Percentiles rank a stretch among this genome's conserved stretches.
Conservation (phyloP, 768 basidiomycete genomes). For the Lactarius quietus region DNA sequence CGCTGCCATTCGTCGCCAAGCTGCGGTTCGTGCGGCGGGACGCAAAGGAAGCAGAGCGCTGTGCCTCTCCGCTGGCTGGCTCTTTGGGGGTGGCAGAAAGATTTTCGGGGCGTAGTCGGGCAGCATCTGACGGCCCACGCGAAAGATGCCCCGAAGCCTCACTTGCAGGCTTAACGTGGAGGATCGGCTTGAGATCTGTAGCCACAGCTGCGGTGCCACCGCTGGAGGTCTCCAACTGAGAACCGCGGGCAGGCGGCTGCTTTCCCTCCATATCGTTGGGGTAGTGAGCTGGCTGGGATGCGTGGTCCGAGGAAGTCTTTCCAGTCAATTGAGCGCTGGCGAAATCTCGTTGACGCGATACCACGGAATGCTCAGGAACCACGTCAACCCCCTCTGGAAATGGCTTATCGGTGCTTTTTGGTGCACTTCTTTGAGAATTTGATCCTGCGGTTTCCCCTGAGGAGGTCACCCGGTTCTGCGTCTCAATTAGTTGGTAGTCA, state of each 20-base stretch:
- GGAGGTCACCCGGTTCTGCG: not conserved
- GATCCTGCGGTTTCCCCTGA: not conserved
- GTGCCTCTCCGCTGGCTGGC: not conserved
- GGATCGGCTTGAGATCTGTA: not conserved
- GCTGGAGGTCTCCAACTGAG: not conserved
- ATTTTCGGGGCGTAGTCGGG: not conserved
- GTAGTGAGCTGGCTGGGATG: not conserved
- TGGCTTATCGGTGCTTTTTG: not conserved
- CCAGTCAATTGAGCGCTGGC: not conserved
- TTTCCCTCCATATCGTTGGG: not conserved
- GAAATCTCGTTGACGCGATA: not conserved
- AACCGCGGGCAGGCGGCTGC: not conserved
- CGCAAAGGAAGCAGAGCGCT: not conserved
- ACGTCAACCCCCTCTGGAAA: not conserved
- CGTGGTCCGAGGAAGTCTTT: not conserved
- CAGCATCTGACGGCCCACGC: not conserved
- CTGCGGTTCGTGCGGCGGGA: constrained; percentile 9
- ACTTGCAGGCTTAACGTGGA: not conserved
- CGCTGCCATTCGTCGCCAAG: constrained; percentile 25
- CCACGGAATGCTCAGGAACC: not conserved
- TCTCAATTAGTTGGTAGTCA: not conserved
- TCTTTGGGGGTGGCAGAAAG: not conserved
- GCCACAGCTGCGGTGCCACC: not conserved
- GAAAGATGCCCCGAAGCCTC: not conserved
- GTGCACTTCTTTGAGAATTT: not conserved